Base-by-base conservation (phyloP, 2,329 filamentous ascomycete genomes). In the Coleophoma eucalyptorum region DNA sequence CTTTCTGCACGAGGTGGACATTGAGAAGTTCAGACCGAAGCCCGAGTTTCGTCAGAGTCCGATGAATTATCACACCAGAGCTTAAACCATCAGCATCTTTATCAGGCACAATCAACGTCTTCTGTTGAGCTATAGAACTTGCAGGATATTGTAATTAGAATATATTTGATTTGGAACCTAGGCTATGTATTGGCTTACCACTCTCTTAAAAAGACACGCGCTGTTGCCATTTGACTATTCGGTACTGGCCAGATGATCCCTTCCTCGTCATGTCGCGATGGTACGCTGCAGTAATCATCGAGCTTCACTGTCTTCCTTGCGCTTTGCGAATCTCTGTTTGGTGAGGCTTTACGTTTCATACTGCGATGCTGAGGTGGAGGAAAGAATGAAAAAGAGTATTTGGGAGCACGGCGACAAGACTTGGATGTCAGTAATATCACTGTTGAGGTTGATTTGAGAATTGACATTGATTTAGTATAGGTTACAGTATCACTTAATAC, bases 31-130 rank as follows among this genome's bases (percentile, higher is more conserved):
- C 65, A 7, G 71, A 56, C 10, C 76, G 64, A 1, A 87, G 72
- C 2, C 84, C 84, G 0, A 88, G 75, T 2, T 79, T 66, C 2
- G 77, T 65, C 3, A 88, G 69, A 0, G 83, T 86, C 49, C 77
- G 78, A 50, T 80, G 71, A 2, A 88, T 63, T 31, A 87, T 87
- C 1, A 78, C 78, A 1, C 84, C 85, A 2, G 84, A 80, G 2
- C 78, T 78, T 3, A 89, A 69, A 0, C 84, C 85, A 63, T 88
- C 84, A 3, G 83, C 83, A 57, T 87, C 84, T 60, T 87, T 87
- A 61, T 88, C 84, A 0, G 85, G 85, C 0, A 87, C 73, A 13
- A 89, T 81, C 16, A 87, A 65, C 1, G 77, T 79, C 34, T 68
- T 71, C 50, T 79, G 72, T 10, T 73, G 66, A 11, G 78, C 67